A percentile compares a stretch with the other conserved stretches of the same genome.
phyloP scores from a whole-genome alignment of 768 basidiomycete genomes.

The Mycena pura region DNA sequence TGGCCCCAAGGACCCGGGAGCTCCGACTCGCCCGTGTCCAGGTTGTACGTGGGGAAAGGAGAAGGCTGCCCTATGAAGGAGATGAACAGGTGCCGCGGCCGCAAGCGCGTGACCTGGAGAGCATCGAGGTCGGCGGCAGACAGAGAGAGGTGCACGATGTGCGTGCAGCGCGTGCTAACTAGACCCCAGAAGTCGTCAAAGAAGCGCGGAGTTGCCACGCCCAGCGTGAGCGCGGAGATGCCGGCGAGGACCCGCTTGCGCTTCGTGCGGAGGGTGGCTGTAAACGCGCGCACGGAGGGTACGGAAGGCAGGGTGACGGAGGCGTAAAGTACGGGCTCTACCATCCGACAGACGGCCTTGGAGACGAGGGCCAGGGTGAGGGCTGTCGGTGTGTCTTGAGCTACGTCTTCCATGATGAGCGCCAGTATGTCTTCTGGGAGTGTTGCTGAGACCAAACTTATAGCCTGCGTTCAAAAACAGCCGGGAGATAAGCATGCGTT shows the following conservation, averaged over 20 bases:
- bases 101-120: neutral
- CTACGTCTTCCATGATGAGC: neutral
- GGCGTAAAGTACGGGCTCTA: neutral
- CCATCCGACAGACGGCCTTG: conserved; percentile 1
- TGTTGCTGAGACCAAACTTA: neutral
- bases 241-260: neutral
- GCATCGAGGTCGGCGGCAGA: neutral
- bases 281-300: neutral
- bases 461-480: too few relatives aligned
- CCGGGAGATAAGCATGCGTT: neutral
- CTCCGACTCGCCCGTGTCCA: neutral
- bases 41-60: neutral
- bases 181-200: conserved; percentile 9
- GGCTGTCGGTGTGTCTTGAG: neutral
- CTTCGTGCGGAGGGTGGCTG: neutral
- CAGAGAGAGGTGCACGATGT: neutral
- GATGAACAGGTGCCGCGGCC: neutral
- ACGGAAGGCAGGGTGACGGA: neutral
- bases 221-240: neutral
- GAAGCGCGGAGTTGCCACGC: neutral
- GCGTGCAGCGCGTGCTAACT: neutral
- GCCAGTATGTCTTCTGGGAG: conserved; percentile 7
- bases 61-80: neutral
- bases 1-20: neutral
- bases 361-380: conserved; percentile 1